Base-by-base conservation (phyloP, 176 grass and related monocot species). In the Hordeum marinum region DNA sequence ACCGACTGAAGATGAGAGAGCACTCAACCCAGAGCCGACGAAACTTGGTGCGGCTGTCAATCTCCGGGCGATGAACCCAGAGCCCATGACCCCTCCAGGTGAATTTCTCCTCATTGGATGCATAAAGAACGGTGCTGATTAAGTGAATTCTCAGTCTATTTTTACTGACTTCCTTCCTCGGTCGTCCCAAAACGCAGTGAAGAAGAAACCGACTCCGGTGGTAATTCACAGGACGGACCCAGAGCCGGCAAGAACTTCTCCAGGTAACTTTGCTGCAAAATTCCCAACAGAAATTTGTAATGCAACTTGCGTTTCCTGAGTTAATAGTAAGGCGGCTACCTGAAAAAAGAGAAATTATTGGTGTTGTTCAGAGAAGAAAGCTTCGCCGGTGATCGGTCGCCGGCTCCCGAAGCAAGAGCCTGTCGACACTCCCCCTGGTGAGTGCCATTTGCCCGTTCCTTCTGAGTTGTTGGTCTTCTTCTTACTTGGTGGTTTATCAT, bases 351-450 rank as follows among this genome's bases (percentile, higher is more conserved):
- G 18, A 55, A 3, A 57, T 21, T 9, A 1, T 41, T 80, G 7
- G 58, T 75, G 11, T 69, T 68, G 31, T 89, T 52, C 76, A 95
- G 94, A 91, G 52, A 93, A 93, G 82, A 91, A 91, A 85, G 52
- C 59, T 32, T 80, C 58, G 18, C 84, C 79, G 3, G 26, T 55
- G 15, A 62, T 75, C 1, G 57, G 77, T 67, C 77, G 59, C 13
- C 74, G 39, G 23, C 75, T 80, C 55, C 78, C 69, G 0, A 93
- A 93, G 81, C 86, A 87, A 87, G 91, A 95, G 40, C 90, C 88
- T 39, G 71, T 84, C 69, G 90, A 42, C 72, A 7, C 74, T 74
- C 26, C 88, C 83, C 79, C 75, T 11, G 84, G 81, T 88, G 84
- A 93, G 82, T 84, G 61, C 23, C 72, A 67, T 83, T 41, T 83